These are phyloP conservation scores for Debaryomyces sp. DNA, from an alignment of 1,139 yeast genomes.

Conservation along the genomic window DNA sequence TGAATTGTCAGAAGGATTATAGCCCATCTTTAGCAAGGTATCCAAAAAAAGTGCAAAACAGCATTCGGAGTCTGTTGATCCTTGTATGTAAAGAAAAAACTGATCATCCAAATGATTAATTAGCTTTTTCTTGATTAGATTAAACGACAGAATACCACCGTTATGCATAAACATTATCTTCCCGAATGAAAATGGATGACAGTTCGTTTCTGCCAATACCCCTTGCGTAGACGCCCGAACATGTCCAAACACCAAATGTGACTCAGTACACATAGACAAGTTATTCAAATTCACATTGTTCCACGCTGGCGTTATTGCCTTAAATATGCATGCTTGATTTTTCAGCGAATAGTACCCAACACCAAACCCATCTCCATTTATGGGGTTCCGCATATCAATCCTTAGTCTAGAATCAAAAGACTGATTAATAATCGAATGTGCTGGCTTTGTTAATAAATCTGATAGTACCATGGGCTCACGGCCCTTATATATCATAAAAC, in stretches of 20 bases:
- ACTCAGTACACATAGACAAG: constrained; percentile 83
- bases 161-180: constrained; percentile 95
- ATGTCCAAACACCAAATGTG: constrained; percentile 87
- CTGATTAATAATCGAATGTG: constrained; percentile 95
- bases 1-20: constrained; percentile 54
- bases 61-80: constrained; percentile 95
- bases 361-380: constrained; percentile 98
- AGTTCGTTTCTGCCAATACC: constrained; percentile 87
- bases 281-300: constrained; percentile 88
- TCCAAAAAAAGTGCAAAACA: constrained; percentile 88
- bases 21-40: constrained; percentile 73
- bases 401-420: constrained; percentile 89
- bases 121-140: constrained; percentile 69
- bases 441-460: constrained; percentile 88
- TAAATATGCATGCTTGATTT: constrained; percentile 56
- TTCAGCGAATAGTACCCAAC: constrained; percentile 87
- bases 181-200: constrained; percentile 91
- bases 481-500: constrained; percentile 55
- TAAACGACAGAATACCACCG: constrained; percentile 83
- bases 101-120: constrained; percentile 76
- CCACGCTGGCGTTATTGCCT: constrained; percentile 98
- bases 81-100: constrained; percentile 80
- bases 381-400: constrained; percentile 85
- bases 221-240: constrained; percentile 97
- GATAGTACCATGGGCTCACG: constrained; percentile 81